Conservation (phyloP, 2,329 filamentous ascomycete species). For the Alternaria dauci region DNA sequence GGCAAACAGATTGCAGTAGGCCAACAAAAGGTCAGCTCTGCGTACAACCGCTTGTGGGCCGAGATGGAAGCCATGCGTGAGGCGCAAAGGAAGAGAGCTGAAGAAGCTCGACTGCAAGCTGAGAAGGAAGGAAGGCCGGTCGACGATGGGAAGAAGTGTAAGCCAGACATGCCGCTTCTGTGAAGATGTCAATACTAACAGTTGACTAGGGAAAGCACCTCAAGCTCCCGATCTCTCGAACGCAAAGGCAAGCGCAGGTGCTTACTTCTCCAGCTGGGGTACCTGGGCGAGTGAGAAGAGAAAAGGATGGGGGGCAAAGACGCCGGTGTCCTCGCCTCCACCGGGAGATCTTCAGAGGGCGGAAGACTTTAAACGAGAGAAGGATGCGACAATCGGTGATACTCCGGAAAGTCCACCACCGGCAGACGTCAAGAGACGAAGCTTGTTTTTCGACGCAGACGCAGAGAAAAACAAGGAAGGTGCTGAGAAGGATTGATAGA, state of each 20-base stretch:
- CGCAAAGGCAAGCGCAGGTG: slow-evolving; percentile 66
- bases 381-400: slow-evolving; percentile 16
- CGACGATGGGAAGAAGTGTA: slow-evolving; percentile 35
- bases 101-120: slow-evolving; percentile 60
- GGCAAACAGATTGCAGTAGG: slow-evolving; percentile 90
- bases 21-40: slow-evolving; percentile 83
- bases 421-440: slow-evolving; percentile 19
- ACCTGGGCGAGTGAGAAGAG: slow-evolving; percentile 79
- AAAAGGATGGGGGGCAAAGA: slow-evolving; percentile 45
- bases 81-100: slow-evolving; percentile 70
- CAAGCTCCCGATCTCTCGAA: slow-evolving; percentile 60
- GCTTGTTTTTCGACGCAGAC: slow-evolving; percentile 32
- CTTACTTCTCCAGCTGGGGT: slow-evolving; percentile 71
- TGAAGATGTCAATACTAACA: slow-evolving; percentile 6
- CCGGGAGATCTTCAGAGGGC: slow-evolving; percentile 37
- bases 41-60: slow-evolving; percentile 87
- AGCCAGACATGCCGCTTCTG: not conserved
- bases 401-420: not conserved
- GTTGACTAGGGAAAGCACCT: slow-evolving; percentile 29
- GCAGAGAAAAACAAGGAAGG: slow-evolving; percentile 21
- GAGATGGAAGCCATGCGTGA: slow-evolving; percentile 87
- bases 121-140: slow-evolving; percentile 37
- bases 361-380: slow-evolving; percentile 39
- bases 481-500: not conserved
- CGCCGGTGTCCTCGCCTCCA: slow-evolving; percentile 32